phyloP scores from a whole-genome alignment of 192 early-diverging fungal genomes.

The Umbelopsis isabellina region DNA sequence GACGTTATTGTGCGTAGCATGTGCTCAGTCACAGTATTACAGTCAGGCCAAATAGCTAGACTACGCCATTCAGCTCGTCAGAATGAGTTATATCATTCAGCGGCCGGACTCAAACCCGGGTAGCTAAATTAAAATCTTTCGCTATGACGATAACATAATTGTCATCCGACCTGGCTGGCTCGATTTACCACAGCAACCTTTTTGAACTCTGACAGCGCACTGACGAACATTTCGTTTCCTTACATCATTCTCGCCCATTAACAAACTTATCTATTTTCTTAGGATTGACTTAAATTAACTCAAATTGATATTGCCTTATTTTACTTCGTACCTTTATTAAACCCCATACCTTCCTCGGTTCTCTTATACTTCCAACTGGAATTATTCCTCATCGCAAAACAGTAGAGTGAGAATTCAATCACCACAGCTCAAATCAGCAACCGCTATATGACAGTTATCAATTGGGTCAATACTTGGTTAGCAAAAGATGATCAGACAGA shows the following conservation, averaged over 20 bases:
- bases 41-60: no score
- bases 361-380: background rate
- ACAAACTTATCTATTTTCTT: background rate
- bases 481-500: slow-evolving; percentile 20
- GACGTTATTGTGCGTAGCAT: no score
- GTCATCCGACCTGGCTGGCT: no score
- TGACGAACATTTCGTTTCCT: background rate
- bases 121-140: background rate
- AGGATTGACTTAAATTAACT: background rate
- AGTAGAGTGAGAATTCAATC: background rate
- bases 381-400: background rate
- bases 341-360: background rate
- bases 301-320: background rate
- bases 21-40: no score
- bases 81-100: no score
- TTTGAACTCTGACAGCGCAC: no score
- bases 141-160: no score
- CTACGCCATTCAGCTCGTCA: no score
- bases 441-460: slow-evolving; percentile 17
- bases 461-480: slow-evolving; percentile 20
- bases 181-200: no score
- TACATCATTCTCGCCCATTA: slow-evolving; percentile 1
- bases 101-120: background rate
- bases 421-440: background rate
- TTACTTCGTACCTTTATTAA: background rate